Evolutionary conservation across 1,139 yeast species (phyloP), one percentile per base, ranked within the genome.

Genomic region (Zygosaccharomyces sapae): DNA sequence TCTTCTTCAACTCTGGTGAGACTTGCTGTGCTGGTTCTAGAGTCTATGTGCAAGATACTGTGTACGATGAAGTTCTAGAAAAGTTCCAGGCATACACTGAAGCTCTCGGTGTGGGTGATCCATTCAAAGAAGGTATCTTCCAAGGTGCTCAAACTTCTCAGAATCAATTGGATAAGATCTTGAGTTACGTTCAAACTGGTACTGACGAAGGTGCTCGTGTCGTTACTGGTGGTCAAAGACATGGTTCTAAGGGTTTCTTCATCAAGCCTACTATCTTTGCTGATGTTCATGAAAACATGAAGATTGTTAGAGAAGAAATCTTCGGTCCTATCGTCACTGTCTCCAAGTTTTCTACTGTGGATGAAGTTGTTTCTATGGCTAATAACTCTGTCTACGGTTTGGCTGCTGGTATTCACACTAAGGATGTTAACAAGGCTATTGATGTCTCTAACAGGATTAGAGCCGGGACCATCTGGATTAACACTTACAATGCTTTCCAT

Each of bases 281-380:
- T 46, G 87, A 84, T 62, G 84, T 86, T 54, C 75, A 71, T 38
- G 86, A 80, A 62, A 74, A 78, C 54, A 79, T 81, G 81, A 70
- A 71, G 55, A 81, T 86, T 58, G 83, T 82, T 50, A 75, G 72
- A 58, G 94, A 86, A 55, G 96, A 87, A 70, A 86, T 89, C 47
- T 88, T 88, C 60, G 96, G 90, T 42, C 90, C 90, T 29, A 83
- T 83, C 52, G 85, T 82, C 48, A 77, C 85, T 29, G 74, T 82
- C 46, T 69, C 80, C 57, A 82, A 81, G 68, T 83, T 83, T 68
- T 71, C 72, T 51, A 77, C 83, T 39, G 76, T 75, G 45, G 85
- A 80, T 52, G 86, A 83, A 62, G 88, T 73, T 43, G 68, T 83
- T 51, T 66, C 68, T 45, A 70, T 73, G 65, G 87, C 88, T 41